Percentiles rank a stretch among this genome's conserved stretches.
Conservation (phyloP, 768 basidiomycete genomes). For the Glaciozyma martinii region DNA sequence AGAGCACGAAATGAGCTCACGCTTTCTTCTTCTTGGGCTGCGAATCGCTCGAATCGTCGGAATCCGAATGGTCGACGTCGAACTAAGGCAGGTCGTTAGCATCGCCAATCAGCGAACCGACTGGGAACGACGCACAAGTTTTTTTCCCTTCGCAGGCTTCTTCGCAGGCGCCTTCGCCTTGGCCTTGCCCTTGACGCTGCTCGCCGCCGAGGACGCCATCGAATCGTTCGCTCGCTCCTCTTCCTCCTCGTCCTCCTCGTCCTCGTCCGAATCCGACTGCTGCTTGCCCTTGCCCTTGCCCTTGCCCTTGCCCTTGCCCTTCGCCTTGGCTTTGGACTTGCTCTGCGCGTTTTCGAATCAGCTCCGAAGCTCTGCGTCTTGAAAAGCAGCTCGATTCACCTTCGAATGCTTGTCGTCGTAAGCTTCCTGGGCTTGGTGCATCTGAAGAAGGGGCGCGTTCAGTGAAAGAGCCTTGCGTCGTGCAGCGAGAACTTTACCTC, state of each 20-base stretch:
- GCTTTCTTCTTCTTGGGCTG: constrained; percentile 16
- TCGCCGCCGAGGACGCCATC: not conserved
- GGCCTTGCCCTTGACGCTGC: constrained; percentile 9
- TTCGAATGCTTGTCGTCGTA: constrained; percentile 27
- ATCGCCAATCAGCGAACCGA: too few relatives aligned
- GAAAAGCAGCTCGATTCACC: not conserved
- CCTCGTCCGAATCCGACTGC: not conserved
- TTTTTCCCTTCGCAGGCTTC: constrained; percentile 9
- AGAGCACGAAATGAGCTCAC: not conserved
- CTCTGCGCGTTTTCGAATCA: not conserved
- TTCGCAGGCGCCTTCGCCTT: constrained; percentile 17
- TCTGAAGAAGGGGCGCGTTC: constrained; percentile 23
- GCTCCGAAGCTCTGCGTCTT: too few relatives aligned
- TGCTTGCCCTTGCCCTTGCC: not conserved
- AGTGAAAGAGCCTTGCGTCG: not conserved
- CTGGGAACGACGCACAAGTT: constrained; percentile 7
- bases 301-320: constrained; percentile 26
- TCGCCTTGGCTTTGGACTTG: too few relatives aligned
- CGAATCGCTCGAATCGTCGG: constrained; percentile 15
- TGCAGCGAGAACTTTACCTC: constrained; percentile 31
- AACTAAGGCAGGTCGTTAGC: not conserved
- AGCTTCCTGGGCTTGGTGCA: constrained; percentile 38
- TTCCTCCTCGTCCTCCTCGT: constrained; percentile 1
- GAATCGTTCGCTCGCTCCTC: not conserved
- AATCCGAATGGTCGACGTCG: not conserved